These are phyloP conservation scores for Clavispora fructus DNA, from an alignment of 805 yeast species.

Conservation along the genomic window DNA sequence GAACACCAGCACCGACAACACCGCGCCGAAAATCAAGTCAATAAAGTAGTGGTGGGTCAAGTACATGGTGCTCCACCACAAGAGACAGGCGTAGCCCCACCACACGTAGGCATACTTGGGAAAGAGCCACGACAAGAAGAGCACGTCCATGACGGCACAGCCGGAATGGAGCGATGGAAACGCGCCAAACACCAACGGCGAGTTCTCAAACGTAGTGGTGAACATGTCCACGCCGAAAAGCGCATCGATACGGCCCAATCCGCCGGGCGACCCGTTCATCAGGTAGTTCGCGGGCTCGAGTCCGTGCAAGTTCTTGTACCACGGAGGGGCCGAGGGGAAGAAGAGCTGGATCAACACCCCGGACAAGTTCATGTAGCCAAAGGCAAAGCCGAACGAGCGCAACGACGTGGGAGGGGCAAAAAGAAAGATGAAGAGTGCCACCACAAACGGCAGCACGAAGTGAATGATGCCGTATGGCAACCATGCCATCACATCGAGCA, in stretches of 20 bases:
- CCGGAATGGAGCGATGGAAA: constrained; percentile 85
- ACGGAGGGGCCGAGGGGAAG: constrained; percentile 96
- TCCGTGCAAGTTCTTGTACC: constrained; percentile 87
- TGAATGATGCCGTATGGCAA: constrained; percentile 90
- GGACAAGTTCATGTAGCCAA: constrained; percentile 86
- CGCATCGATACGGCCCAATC: constrained; percentile 79
- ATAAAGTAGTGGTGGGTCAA: constrained; percentile 94
- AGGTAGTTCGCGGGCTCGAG: constrained; percentile 84
- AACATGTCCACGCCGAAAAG: constrained; percentile 78
- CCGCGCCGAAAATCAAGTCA: constrained; percentile 90
- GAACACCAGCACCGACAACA: constrained; percentile 68
- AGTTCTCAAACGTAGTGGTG: constrained; percentile 73
- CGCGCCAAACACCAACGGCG: constrained; percentile 95
- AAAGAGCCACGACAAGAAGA: constrained; percentile 78
- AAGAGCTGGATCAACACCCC: constrained; percentile 80
- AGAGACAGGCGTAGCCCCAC: constrained; percentile 78
- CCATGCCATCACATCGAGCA: constrained; percentile 87
- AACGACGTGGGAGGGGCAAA: constrained; percentile 90
- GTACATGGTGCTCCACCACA: constrained; percentile 99
- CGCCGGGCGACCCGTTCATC: constrained; percentile 95
- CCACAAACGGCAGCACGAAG: constrained; percentile 85
- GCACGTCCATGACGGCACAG: constrained; percentile 88
- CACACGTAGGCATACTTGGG: constrained; percentile 65
- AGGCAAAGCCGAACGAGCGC: constrained; percentile 82
- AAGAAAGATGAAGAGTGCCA: constrained; percentile 69